Percentiles rank a stretch among this genome's conserved stretches.
phyloP scores from a whole-genome alignment of 495 filamentous ascomycete genomes.

The Penicillium fimorum region DNA sequence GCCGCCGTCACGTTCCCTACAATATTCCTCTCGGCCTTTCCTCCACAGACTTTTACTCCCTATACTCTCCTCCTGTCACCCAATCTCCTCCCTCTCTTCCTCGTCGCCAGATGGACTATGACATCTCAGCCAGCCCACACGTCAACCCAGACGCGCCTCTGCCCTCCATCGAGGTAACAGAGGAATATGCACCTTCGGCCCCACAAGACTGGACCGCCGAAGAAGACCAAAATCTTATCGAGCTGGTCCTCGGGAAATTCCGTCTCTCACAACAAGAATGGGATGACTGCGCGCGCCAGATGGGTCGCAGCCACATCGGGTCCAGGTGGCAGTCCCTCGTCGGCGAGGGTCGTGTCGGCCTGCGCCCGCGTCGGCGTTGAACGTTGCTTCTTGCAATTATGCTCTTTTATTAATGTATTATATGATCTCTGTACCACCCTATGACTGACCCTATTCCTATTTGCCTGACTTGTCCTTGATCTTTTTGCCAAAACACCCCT shows the following conservation, averaged over 20 bases:
- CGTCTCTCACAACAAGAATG: conserved; percentile 70
- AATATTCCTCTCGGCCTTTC: conserved; percentile 66
- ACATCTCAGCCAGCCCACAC: conserved; percentile 13
- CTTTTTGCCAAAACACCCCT: conserved; percentile 18
- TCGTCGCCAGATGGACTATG: conserved; percentile 12
- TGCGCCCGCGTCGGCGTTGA: conserved; percentile 43
- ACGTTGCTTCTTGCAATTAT: conserved; percentile 7
- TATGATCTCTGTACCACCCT: conserved; percentile 22
- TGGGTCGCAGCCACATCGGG: conserved; percentile 62
- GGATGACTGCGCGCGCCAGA: conserved; percentile 72
- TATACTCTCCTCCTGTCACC: conserved; percentile 46
- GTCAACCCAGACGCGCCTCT: conserved; percentile 38
- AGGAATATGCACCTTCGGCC: conserved; percentile 15
- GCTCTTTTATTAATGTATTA: conserved; percentile 20
- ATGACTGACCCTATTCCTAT: conserved; percentile 5
- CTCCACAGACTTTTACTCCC: conserved; percentile 60
- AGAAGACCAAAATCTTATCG: conserved; percentile 69
- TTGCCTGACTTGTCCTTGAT: conserved; percentile 7
- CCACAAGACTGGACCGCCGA: conserved; percentile 58
- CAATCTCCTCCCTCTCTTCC: conserved; percentile 38
- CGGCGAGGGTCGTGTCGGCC: conserved; percentile 57
- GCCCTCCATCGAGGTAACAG: conserved; percentile 41
- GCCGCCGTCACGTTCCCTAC: conserved; percentile 62
- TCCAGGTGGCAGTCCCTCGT: conserved; percentile 67
- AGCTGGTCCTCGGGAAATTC: conserved; percentile 73